Conservation (phyloP, 2,329 filamentous ascomycete species). For the Emergomyces pasteurianus region DNA sequence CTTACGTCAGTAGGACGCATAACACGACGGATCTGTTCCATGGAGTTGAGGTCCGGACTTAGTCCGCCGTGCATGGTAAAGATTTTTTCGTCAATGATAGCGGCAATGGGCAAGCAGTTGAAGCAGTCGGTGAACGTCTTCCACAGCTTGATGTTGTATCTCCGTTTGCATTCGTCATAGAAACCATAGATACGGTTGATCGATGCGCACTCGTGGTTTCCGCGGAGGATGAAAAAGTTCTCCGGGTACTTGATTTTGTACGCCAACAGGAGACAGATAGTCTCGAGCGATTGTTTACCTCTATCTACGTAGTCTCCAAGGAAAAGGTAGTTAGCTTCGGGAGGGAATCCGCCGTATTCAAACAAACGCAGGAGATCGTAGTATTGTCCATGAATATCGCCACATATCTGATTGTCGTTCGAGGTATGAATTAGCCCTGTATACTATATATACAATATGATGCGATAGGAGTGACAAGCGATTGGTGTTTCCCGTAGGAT, state of each 20-base stretch:
- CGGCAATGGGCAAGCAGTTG: conserved; percentile 95
- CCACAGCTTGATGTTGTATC: conserved; percentile 99
- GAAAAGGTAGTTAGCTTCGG: conserved; percentile 98
- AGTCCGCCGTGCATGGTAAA: conserved; percentile 99
- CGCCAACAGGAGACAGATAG: conserved; percentile 87
- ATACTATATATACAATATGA: neutral
- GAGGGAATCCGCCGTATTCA: conserved; percentile 96
- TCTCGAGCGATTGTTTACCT: conserved; percentile 98
- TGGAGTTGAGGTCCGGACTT: conserved; percentile 94
- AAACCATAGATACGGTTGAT: conserved; percentile 99
- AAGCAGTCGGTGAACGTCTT: conserved; percentile 99
- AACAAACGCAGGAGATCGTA: conserved; percentile 95
- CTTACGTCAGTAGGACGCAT: conserved; percentile 98
- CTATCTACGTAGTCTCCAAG: conserved; percentile 97
- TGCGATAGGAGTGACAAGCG: neutral
- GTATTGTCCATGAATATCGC: conserved; percentile 98
- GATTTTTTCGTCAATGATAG: conserved; percentile 99
- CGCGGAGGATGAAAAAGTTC: conserved; percentile 97
- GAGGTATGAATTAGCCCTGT: neutral
- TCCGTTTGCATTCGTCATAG: conserved; percentile 98
- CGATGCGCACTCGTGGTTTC: conserved; percentile 97
- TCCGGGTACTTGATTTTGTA: conserved; percentile 99
- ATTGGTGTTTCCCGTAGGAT: neutral
- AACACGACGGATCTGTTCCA: conserved; percentile 98
- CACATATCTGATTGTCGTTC: conserved; percentile 67